Percentiles rank a stretch among this genome's conserved stretches.
Conservation (phyloP, 1,139 yeast genomes). For the Saccharomyces hybrid region DNA sequence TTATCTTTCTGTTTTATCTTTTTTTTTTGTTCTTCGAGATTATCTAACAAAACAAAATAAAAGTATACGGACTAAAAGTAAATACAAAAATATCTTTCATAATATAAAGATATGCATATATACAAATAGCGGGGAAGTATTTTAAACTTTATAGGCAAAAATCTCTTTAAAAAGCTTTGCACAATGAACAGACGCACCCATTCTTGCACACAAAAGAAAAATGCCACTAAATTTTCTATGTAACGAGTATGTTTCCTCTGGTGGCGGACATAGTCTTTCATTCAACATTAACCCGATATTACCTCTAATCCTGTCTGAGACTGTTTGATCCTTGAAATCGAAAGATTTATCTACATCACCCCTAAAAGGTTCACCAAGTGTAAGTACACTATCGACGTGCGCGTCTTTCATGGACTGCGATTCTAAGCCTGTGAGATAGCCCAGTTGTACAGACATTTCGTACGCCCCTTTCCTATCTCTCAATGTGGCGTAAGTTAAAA, state of each 20-base stretch:
- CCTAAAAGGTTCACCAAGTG: slow-evolving; percentile 86
- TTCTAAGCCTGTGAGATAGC: slow-evolving; percentile 88
- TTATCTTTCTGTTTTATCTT: not conserved
- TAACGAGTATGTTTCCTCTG: slow-evolving; percentile 92
- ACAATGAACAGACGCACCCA: slow-evolving; percentile 79
- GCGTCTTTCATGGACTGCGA: slow-evolving; percentile 82
- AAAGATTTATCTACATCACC: slow-evolving; percentile 47
- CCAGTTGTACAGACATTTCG: slow-evolving; percentile 61
- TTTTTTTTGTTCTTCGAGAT: not conserved
- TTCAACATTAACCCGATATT: slow-evolving; percentile 83
- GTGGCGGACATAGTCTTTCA: slow-evolving; percentile 93
- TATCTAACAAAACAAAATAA: too few relatives aligned
- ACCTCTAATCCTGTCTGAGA: slow-evolving; percentile 82
- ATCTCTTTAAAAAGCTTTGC: slow-evolving; percentile 62
- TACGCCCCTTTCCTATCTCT: slow-evolving; percentile 47
- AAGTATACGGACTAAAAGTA: not conserved
- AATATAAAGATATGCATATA: not conserved
- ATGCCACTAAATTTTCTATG: slow-evolving; percentile 95
- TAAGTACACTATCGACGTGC: slow-evolving; percentile 84
- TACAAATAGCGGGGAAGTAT: not conserved
- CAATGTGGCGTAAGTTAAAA: slow-evolving; percentile 69
- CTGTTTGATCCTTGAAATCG: slow-evolving; percentile 77
- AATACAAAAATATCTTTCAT: not conserved
- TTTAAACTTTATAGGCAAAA: slow-evolving; percentile 16
- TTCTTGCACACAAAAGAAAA: slow-evolving; percentile 77